Base-by-base conservation (phyloP, 2,329 filamentous ascomycete genomes). In the Akanthomyces lecanii region DNA sequence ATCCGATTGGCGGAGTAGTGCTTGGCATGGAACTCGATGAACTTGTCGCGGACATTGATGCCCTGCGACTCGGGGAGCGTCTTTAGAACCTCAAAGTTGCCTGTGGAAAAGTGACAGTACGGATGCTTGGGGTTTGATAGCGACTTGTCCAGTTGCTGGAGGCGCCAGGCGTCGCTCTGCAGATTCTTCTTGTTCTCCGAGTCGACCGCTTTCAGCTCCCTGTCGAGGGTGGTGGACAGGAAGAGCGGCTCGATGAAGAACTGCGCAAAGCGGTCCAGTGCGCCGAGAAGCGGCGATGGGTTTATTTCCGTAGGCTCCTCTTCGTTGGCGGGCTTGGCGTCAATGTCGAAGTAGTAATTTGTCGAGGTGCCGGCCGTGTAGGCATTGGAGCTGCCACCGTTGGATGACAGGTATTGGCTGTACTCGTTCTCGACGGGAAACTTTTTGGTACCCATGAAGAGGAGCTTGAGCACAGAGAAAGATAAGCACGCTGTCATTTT, bases 381-480 rank as follows among this genome's bases (percentile, higher is more conserved):
- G 62, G 95, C 95, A 75, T 99, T 99, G 33, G 93, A 97, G 72
- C 89, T 87, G 62, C 95, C 95, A 11, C 92, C 96, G 74, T 97
- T 89, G 64, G 91, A 84, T 58, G 92, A 90, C 61, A 99, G 85
- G 74, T 96, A 99, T 73, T 94, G 89, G 71, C 91, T 92, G 80
- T 99, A 99, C 67, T 90, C 94, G 75, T 99, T 98, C 77, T 97
- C 94, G 73, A 89, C 85, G 0, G 95, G 95, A 72, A 95, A 99
- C 85, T 98, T 99, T 76, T 97, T 89, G 8, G 95, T 99, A 56
- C 95, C 95, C 95, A 99, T 98, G 79, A 99, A 99, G 28, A 99
- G 80, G 67, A 97, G 79, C 82, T 88, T 12, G 30, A 61, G 28
- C 60, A 3, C 7, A 23, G 12, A 47, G 55, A 47, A 52, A 33